Conservation (phyloP, 352 stramenopile species). For the Plasmopara halstedii region DNA sequence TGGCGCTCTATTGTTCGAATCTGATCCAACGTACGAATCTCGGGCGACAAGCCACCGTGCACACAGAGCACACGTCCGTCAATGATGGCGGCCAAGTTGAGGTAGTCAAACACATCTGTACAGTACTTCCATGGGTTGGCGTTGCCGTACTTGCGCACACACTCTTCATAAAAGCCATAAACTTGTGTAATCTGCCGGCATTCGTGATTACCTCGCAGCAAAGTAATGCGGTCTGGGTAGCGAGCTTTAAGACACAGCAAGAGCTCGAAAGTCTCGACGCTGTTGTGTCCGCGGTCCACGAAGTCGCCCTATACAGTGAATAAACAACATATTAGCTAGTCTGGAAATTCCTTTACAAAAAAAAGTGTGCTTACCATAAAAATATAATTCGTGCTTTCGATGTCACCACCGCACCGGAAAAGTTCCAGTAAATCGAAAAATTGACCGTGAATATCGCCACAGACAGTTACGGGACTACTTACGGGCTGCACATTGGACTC, state of each 20-base stretch:
- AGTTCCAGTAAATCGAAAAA: conserved; percentile 87
- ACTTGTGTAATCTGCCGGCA: conserved; percentile 95
- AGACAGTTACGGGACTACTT: conserved; percentile 85
- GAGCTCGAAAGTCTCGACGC: conserved; percentile 86
- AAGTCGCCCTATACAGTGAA: conserved; percentile 66
- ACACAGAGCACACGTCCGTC: conserved; percentile 89
- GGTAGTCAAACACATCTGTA: conserved; percentile 95
- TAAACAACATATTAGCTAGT: neutral
- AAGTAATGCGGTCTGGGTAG: conserved; percentile 83
- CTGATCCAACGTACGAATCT: conserved; percentile 92
- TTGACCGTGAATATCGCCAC: conserved; percentile 86
- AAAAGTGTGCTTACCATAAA: conserved; percentile 64
- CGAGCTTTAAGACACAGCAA: conserved; percentile 79
- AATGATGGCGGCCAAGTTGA: conserved; percentile 92
- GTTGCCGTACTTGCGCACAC: conserved; percentile 95
- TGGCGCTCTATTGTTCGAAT: conserved; percentile 95
- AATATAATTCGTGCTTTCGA: conserved; percentile 85
- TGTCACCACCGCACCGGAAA: conserved; percentile 78
- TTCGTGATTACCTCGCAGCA: conserved; percentile 87
- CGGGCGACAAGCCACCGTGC: conserved; percentile 93
- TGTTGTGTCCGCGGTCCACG: conserved; percentile 87
- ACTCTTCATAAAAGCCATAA: conserved; percentile 98
- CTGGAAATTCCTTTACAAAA: neutral
- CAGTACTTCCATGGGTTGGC: conserved; percentile 95
- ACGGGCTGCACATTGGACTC: conserved; percentile 89